phyloP scores from a whole-genome alignment of 2,329 filamentous ascomycete species.

The Botrytis sinoallii region DNA sequence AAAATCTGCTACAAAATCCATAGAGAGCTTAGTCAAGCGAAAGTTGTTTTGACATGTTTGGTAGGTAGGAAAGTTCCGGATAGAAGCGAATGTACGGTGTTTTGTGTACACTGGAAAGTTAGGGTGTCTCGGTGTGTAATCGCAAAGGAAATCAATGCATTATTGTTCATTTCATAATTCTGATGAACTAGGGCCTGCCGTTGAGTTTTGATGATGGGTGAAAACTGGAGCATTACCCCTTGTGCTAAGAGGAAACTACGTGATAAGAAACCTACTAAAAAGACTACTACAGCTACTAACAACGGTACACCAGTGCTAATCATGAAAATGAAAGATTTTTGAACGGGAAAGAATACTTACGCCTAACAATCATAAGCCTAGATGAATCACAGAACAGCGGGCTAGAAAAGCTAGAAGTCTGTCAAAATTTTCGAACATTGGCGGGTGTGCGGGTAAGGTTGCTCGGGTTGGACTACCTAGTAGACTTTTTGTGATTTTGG shows the following conservation, averaged over 20 bases:
- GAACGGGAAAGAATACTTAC: neutral
- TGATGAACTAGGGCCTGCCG: slow-evolving; percentile 11
- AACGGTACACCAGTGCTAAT: neutral
- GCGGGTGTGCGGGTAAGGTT: slow-evolving; percentile 17
- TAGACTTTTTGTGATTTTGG: neutral
- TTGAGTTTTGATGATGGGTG: slow-evolving; percentile 2
- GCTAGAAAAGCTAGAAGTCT: slow-evolving; percentile 12
- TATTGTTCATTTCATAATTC: slow-evolving; percentile 7
- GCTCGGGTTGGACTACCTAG: neutral
- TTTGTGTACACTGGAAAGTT: neutral
- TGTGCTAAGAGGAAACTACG: neutral
- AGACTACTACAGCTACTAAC: neutral
- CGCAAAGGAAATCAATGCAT: slow-evolving; percentile 1
- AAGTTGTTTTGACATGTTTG: slow-evolving; percentile 13
- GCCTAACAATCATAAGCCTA: neutral
- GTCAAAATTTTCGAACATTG: slow-evolving; percentile 9
- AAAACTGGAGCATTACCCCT: neutral
- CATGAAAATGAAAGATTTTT: neutral
- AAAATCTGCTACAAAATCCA: slow-evolving; percentile 9
- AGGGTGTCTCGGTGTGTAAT: neutral
- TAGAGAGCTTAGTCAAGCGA: slow-evolving; percentile 9
- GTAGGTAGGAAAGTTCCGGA: neutral
- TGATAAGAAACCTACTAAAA: neutral
- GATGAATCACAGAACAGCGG: neutral
- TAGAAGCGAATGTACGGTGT: neutral